Evolutionary conservation across 1,284 basidiomycete genomes (phyloP), one percentile per base, ranked within the genome.

Genomic region (Trichosporon coremiiforme): DNA sequence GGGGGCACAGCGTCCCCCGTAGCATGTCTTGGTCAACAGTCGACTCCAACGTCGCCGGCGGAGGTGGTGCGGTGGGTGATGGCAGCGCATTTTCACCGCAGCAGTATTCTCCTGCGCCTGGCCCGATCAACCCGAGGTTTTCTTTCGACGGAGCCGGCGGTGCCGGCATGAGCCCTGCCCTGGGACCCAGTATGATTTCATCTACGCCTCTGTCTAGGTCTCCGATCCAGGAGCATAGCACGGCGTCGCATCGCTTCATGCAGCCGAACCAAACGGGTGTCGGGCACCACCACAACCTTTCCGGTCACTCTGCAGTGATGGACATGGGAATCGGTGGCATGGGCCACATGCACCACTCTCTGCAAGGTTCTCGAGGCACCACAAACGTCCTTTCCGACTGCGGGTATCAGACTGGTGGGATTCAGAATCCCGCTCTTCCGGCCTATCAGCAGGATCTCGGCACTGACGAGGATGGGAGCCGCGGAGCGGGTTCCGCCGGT

Each of bases 401-500:
- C 57, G 57, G 57, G 57, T 60, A 60, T 33, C 31, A 31, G 15
- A 8, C 57, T 1, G 22, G 17, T 33, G 29, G 57, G 15, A 17
- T 35, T 9, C 31, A 31, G 1, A 60, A n/a, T n/a, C 8, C 57
- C 13, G 57, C 31, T 10, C 15, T 60, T 12, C 31, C 57, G 12
- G 15, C 57, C 17, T 60, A 33, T 35, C 57, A 60, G 15, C 57
- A 33, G 7, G 57, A 33, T n/a, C 10, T 41, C 53, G 15, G 53
- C 6, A 41, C n/a, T 17, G 25, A 53, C 9, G 20, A 67, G 15
- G 57, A 60, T 60, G 57, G 57, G 29, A 35, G 22, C 15, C 57
- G 57, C 29, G 57, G 57, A 17, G 29, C 57, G 9, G 35, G 57
- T 25, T 31, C 57, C 29, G 57, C 75, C 31, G 71, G 74, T n/a